Evolutionary conservation across 208 protist species (phyloP).

Genomic region (Acanthamoeba castellanii): DNA sequence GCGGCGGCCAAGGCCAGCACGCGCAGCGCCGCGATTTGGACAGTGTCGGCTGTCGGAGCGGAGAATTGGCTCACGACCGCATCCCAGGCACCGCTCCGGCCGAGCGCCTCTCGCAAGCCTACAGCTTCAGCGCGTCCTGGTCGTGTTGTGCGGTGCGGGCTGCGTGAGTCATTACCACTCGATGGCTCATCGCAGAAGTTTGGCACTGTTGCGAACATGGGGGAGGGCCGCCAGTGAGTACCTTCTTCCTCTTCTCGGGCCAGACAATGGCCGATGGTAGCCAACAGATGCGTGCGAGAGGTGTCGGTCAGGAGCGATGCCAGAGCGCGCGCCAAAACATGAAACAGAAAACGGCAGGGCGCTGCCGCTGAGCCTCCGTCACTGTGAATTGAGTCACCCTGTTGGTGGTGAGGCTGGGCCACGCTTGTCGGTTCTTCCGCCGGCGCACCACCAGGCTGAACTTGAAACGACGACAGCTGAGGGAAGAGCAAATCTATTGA

Average conservation of each 20-base stretch:
- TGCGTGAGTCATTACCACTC: too few species aligned
- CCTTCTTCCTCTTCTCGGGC: not conserved
- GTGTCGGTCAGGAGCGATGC: not conserved
- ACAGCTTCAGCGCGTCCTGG: not conserved
- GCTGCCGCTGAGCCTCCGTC: not conserved
- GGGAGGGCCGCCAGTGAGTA: not conserved
- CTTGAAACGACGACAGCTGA: not conserved
- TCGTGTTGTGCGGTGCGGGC: not conserved
- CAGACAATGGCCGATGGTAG: not conserved
- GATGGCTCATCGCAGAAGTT: too few species aligned
- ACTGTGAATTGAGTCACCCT: not conserved
- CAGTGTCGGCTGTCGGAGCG: not conserved
- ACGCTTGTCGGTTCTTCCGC: not conserved
- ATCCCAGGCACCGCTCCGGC: slow-evolving; percentile 33
- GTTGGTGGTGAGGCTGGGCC: not conserved
- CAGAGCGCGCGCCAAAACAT: not conserved
- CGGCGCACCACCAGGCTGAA: not conserved
- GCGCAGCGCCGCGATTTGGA: not conserved
- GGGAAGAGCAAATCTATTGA: not conserved
- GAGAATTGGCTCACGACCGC: not conserved
- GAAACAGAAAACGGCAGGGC: not conserved
- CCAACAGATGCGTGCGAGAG: not conserved
- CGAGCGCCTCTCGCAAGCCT: not conserved
- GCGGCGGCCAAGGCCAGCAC: not conserved
- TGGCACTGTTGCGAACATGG: too few species aligned